Conservation (phyloP, 768 basidiomycete genomes). For the Mycena capillaripes region DNA sequence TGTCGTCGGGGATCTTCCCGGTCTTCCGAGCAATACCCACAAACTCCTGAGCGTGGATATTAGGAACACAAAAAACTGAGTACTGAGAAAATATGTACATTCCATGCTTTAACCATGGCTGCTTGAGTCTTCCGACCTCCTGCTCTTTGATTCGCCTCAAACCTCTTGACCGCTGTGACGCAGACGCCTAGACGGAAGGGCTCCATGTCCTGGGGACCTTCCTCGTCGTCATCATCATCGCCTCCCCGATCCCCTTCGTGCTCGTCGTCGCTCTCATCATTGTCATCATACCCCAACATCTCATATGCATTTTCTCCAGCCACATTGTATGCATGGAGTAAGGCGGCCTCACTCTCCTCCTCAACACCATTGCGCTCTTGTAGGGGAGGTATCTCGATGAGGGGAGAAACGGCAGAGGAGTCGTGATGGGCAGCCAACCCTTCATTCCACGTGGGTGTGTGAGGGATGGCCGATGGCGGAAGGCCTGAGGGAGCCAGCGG, state of each 20-base stretch:
- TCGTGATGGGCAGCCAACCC: no score
- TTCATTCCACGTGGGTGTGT: no score
- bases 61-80: background rate
- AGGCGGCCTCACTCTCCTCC: background rate
- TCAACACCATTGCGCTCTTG: no score
- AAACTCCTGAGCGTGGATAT: background rate
- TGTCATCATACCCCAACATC: background rate
- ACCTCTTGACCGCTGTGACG: background rate
- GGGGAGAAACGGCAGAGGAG: no score
- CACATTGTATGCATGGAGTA: slow-evolving; percentile 4
- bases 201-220: background rate
- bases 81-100: background rate
- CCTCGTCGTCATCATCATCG: background rate
- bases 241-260: background rate
- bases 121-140: background rate
- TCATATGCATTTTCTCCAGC: slow-evolving; percentile 9
- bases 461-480: no score
- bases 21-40: background rate
- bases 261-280: background rate
- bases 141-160: background rate
- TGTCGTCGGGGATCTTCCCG: slow-evolving; percentile 29
- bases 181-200: background rate
- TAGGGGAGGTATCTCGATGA: no score
- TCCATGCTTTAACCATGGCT: background rate
- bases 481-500: no score